A percentile compares a stretch with the other conserved stretches of the same genome.
phyloP scores from a whole-genome alignment of 805 yeast species.

The Candida pseudoglaebosa region DNA sequence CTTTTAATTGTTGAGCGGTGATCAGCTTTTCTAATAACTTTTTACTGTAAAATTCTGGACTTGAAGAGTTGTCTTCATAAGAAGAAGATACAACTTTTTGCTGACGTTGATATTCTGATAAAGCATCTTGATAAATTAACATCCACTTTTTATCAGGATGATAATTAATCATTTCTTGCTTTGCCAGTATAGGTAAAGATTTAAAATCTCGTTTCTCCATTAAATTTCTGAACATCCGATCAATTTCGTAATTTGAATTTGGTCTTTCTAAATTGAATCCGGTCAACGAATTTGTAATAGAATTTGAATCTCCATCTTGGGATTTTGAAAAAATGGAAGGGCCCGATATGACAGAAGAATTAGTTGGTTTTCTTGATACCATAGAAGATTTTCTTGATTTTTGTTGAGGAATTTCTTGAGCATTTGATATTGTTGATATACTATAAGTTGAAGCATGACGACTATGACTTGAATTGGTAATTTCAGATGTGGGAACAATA shows the following conservation, averaged over 20 bases:
- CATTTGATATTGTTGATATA: constrained; percentile 21
- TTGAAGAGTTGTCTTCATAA: constrained; percentile 28
- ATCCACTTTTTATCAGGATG: constrained; percentile 84
- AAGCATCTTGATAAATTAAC: constrained; percentile 80
- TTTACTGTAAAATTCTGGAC: constrained; percentile 76
- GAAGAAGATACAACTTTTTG: constrained; percentile 21
- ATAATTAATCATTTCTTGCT: constrained; percentile 70
- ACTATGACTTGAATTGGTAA: constrained; percentile 30
- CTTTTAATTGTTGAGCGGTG: constrained; percentile 66
- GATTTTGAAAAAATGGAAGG: constrained; percentile 24
- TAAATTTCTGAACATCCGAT: constrained; percentile 69
- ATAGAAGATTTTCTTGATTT: constrained; percentile 3
- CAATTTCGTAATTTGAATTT: constrained; percentile 58
- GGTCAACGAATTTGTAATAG: constrained; percentile 13
- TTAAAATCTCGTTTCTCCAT: constrained; percentile 81
- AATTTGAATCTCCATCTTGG: constrained; percentile 14
- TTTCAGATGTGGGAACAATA: constrained; percentile 28
- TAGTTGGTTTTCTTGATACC: constrained; percentile 19
- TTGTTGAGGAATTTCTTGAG: constrained; percentile 7
- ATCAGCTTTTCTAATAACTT: constrained; percentile 67
- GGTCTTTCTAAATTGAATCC: constrained; percentile 59
- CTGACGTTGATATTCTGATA: constrained; percentile 64
- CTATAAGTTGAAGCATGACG: constrained; percentile 40
- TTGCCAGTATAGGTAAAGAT: constrained; percentile 65
- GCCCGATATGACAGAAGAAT: constrained; percentile 18